These are phyloP conservation scores for Yamadazyma blattariae DNA, from an alignment of 1,139 yeast species.

Conservation along the genomic window DNA sequence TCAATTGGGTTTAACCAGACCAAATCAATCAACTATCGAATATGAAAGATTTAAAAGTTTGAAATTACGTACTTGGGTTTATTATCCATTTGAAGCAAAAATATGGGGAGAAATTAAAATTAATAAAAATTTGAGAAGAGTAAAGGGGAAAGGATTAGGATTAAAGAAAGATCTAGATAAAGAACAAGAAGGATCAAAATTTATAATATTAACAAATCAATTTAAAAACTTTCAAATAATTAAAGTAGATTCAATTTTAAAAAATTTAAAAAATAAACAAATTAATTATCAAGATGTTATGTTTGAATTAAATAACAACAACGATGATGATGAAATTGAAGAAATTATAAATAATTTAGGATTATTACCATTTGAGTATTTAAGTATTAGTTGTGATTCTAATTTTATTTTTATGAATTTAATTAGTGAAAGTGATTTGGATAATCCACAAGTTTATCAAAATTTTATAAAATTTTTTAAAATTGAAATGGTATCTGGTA, in stretches of 20 bases:
- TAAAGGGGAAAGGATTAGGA: too few relatives aligned
- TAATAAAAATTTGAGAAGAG: too few relatives aligned
- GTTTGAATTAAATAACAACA: background rate
- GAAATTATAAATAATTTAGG: slow-evolving; percentile 8
- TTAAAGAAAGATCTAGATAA: too few relatives aligned
- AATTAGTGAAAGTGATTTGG: slow-evolving; percentile 18
- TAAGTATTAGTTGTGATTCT: slow-evolving; percentile 11
- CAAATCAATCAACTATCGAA: slow-evolving; percentile 9
- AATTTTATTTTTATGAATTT: slow-evolving; percentile 13
- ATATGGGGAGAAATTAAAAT: slow-evolving; percentile 12
- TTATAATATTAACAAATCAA: slow-evolving; percentile 12
- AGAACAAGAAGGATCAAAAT: slow-evolving; percentile 6
- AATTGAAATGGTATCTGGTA: slow-evolving; percentile 4
- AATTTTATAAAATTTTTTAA: slow-evolving; percentile 12
- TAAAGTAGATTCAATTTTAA: slow-evolving; percentile 6
- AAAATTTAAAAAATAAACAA: background rate
- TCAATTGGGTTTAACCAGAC: slow-evolving; percentile 10
- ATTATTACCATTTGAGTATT: slow-evolving; percentile 14
- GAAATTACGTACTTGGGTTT: slow-evolving; percentile 6
- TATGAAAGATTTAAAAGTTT: slow-evolving; percentile 10
- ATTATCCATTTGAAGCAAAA: slow-evolving; percentile 10
- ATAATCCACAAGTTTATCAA: slow-evolving; percentile 17
- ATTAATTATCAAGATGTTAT: background rate
- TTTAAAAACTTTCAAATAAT: slow-evolving; percentile 9
- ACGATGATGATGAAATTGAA: slow-evolving; percentile 6